These are phyloP conservation scores for Cladosporium sp. DNA, from an alignment of 2,329 filamentous ascomycete species.

Conservation along the genomic window DNA sequence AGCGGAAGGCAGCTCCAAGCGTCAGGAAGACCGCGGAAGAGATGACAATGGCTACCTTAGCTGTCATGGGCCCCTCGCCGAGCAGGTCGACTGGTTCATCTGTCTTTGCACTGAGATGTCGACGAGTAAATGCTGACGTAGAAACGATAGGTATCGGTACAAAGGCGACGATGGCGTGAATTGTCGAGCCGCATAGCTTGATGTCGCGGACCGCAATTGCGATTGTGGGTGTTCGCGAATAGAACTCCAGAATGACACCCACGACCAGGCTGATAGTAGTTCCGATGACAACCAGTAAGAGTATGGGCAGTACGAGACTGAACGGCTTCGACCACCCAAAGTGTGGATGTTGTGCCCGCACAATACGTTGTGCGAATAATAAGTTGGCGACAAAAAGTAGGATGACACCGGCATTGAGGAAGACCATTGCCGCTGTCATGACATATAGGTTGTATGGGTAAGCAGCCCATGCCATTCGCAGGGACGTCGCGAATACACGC, in stretches of 20 bases:
- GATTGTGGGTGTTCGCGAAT: constrained; percentile 51
- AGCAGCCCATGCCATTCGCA: constrained; percentile 54
- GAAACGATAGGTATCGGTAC: constrained; percentile 59
- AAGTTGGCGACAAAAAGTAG: constrained; percentile 75
- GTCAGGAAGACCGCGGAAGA: constrained; percentile 57
- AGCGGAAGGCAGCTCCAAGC: constrained; percentile 66
- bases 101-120: constrained; percentile 18
- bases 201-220: constrained; percentile 56
- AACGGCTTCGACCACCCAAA: constrained; percentile 63
- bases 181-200: constrained; percentile 52
- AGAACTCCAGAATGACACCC: constrained; percentile 62
- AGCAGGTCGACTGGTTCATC: constrained; percentile 50
- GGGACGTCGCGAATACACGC: constrained; percentile 41
- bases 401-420: constrained; percentile 69
- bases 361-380: constrained; percentile 68
- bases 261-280: constrained; percentile 64
- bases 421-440: constrained; percentile 59
- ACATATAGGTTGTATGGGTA: constrained; percentile 40
- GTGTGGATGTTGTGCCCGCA: constrained; percentile 66
- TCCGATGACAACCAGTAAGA: constrained; percentile 56
- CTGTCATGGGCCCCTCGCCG: constrained; percentile 61
- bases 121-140: constrained; percentile 43
- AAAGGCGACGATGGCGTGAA: constrained; percentile 63
- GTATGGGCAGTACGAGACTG: constrained; percentile 50
- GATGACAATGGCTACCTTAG: constrained; percentile 63